These are phyloP conservation scores for Phialophora chinensis DNA, from an alignment of 2,329 filamentous ascomycete species.

Conservation along the genomic window DNA sequence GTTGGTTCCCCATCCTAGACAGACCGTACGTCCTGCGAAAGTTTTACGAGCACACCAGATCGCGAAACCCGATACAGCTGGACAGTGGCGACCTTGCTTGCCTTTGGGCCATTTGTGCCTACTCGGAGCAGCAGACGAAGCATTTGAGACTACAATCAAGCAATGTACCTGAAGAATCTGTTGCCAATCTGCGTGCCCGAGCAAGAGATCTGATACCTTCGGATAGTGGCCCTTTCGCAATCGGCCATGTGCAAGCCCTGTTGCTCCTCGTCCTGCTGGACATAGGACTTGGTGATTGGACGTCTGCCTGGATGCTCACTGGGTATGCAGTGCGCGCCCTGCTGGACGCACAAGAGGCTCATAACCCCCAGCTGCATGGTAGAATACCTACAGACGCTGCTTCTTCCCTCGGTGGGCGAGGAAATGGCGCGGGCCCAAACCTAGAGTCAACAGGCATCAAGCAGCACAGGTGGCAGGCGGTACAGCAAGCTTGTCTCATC, in stretches of 20 bases:
- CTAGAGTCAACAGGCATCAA: conserved; percentile 33
- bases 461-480: conserved; percentile 47
- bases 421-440: neutral
- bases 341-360: conserved; percentile 42
- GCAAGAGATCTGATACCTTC: conserved; percentile 45
- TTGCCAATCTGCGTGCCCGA: conserved; percentile 36
- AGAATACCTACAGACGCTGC: neutral
- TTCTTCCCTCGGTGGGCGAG: neutral
- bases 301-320: conserved; percentile 60
- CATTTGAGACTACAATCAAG: neutral
- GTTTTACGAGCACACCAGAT: conserved; percentile 56
- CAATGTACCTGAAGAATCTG: neutral
- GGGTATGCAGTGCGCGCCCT: conserved; percentile 59
- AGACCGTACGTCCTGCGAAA: conserved; percentile 63
- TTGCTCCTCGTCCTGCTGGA: conserved; percentile 57
- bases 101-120: conserved; percentile 53
- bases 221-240: conserved; percentile 48
- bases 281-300: conserved; percentile 53
- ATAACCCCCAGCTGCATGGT: neutral
- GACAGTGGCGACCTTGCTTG: conserved; percentile 46
- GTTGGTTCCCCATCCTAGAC: conserved; percentile 65
- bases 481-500: conserved; percentile 60
- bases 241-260: conserved; percentile 53
- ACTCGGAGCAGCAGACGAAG: conserved; percentile 41
- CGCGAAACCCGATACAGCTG: neutral